phyloP scores from a whole-genome alignment of 805 yeast genomes.

The Middelhovenomyces tepae region DNA sequence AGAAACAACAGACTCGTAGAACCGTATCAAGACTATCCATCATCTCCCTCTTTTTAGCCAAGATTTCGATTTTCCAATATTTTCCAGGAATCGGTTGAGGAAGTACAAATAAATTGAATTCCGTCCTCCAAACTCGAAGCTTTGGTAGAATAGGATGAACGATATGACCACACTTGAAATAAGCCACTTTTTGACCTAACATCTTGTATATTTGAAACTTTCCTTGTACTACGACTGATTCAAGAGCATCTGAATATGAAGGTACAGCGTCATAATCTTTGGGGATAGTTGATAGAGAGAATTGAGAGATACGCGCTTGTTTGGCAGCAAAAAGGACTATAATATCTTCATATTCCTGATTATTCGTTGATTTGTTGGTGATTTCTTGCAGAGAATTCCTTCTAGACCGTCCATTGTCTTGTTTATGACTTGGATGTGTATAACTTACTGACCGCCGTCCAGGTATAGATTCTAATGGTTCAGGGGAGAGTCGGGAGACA shows the following conservation, averaged over 20 bases:
- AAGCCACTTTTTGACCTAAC: conserved; percentile 48
- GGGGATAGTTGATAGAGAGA: conserved; percentile 3
- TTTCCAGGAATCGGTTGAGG: conserved; percentile 68
- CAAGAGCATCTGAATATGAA: conserved; percentile 7
- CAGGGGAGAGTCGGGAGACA: too few species aligned
- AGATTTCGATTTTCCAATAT: conserved; percentile 49
- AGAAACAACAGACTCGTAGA: conserved; percentile 12
- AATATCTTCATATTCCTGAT: conserved; percentile 6
- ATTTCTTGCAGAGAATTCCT: too few species aligned
- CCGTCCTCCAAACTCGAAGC: conserved; percentile 46
- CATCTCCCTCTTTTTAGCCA: conserved; percentile 1
- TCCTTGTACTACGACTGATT: conserved; percentile 47
- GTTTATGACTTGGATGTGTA: too few species aligned
- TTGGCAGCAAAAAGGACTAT: conserved; percentile 13
- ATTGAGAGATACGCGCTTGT: conserved; percentile 15
- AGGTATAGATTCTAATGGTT: too few species aligned
- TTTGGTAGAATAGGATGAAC: conserved; percentile 68
- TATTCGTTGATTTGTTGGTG: conserved; percentile 1
- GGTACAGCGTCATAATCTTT: conserved; percentile 12
- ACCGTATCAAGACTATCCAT: conserved; percentile 11
- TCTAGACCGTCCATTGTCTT: too few species aligned
- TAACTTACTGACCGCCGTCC: too few species aligned
- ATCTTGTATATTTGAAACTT: conserved; percentile 50
- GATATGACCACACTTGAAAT: conserved; percentile 58
- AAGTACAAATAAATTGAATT: conserved; percentile 42